Percentiles rank a stretch among this genome's conserved stretches.
Evolutionary conservation across 768 basidiomycete genomes (phyloP).

Genomic region (Tulasnella sp.): DNA sequence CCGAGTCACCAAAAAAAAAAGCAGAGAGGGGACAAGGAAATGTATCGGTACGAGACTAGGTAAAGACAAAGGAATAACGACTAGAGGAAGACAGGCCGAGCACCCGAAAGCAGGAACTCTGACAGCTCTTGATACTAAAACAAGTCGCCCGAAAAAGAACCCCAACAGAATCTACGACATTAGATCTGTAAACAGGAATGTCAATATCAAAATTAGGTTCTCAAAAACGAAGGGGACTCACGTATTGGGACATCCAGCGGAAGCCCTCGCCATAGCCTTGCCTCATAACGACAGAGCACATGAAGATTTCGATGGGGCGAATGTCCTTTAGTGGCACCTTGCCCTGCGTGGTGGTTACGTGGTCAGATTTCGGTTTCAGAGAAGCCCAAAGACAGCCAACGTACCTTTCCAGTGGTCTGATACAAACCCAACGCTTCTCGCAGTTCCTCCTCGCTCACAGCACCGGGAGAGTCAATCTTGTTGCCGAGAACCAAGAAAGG

Average conservation of each 20-base stretch:
- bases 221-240: slow-evolving; percentile 34
- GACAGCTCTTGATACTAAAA: neutral
- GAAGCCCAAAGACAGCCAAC: slow-evolving; percentile 21
- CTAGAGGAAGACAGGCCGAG: neutral
- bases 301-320: slow-evolving; percentile 97
- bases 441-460: slow-evolving; percentile 95
- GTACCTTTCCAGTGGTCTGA: slow-evolving; percentile 98
- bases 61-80: neutral
- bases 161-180: neutral
- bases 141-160: neutral
- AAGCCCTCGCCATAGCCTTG: slow-evolving; percentile 98
- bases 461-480: slow-evolving; percentile 98
- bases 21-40: neutral
- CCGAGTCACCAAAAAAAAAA: neutral
- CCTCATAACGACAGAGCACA: slow-evolving; percentile 99
- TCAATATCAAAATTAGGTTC: slow-evolving; percentile 1
- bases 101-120: neutral
- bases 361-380: neutral
- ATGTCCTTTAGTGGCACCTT: slow-evolving; percentile 96
- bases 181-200: neutral
- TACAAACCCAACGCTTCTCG: slow-evolving; percentile 91
- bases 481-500: slow-evolving; percentile 98
- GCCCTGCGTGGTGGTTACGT: slow-evolving; percentile 46
- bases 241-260: slow-evolving; percentile 97
- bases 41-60: neutral